Base-by-base conservation (phyloP, 352 stramenopile genomes). In the Phytophthora hibernalis region DNA sequence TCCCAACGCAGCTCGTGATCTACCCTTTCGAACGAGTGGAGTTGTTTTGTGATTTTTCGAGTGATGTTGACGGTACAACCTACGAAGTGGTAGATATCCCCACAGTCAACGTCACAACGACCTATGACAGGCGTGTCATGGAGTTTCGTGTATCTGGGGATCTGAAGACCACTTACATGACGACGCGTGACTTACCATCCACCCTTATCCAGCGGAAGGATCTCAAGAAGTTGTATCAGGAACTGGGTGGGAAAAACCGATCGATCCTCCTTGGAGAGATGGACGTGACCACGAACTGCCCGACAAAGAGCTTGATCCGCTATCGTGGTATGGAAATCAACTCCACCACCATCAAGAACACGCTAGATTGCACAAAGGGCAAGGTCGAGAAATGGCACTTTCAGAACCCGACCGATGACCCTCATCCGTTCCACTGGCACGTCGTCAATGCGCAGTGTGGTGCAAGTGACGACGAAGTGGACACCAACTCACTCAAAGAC, bases 351-450 rank as follows among this genome's bases (percentile, higher is more conserved):
- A 77, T 79, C 52, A 83, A 71, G 50, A 80, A 61, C 33, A 82
- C 72, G 16, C 62, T 91, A 22, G 54, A 68, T 40, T 92, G 82
- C 58, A 91, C 84, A 5, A 84, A 82, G 58, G 84, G 84, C 24
- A 91, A 85, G 55, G 84, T 91, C 9, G 84, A 92, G 70, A 87
- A 87, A 51, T 92, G 84, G 84, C 68, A 87, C 66, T 92, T 92
- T 59, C 80, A 89, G 69, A 91, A 92, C 65, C 84, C 84, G 16
- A 91, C 84, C 4, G 82, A 90, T 47, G 84, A 92, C 51, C 74
- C 82, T 21, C 82, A 92, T 53, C 84, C 84, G 42, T 91, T 92
- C 71, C 84, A 92, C 50, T 92, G 84, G 84, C 84, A 91, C 51
- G 58, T 91, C 22, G 80, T 91, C 16, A 92, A 90, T 53, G 84